These are phyloP conservation scores for Dendrobium chrysotoxum DNA, from an alignment of 106 monocot genomes.

Conservation along the genomic window DNA sequence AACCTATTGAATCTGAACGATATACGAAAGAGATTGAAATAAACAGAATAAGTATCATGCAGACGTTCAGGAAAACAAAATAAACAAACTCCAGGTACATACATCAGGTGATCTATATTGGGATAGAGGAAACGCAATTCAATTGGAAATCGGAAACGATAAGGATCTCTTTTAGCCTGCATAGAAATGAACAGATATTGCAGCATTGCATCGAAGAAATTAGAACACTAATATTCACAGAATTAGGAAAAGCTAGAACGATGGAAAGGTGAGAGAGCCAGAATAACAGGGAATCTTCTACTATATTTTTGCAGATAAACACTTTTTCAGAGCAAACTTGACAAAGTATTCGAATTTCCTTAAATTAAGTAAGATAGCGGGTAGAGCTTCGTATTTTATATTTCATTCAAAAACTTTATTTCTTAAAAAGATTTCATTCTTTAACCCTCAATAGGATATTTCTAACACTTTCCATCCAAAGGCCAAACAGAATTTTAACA, in stretches of 20 bases:
- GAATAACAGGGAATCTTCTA: background rate
- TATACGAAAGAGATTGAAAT: constrained; percentile 7
- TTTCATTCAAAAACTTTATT: no score
- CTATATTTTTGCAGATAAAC: no score
- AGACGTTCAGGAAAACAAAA: background rate
- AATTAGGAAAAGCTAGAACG: background rate
- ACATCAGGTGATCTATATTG: constrained; percentile 98
- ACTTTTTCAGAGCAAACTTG: no score
- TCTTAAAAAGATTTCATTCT: no score
- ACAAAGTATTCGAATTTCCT: no score
- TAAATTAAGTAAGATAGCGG: no score
- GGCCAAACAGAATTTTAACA: no score
- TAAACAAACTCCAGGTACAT: constrained; percentile 11
- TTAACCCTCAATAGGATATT: no score
- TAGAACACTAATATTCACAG: background rate
- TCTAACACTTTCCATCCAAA: no score
- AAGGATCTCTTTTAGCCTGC: constrained; percentile 97
- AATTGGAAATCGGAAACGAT: constrained; percentile 88
- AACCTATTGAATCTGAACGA: constrained; percentile 85
- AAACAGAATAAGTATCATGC: background rate
- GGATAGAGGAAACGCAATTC: constrained; percentile 93
- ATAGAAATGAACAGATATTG: constrained; percentile 12
- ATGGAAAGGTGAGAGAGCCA: constrained; percentile 2
- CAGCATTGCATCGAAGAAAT: constrained; percentile 1
- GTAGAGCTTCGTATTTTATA: no score